Conservation (phyloP, 2,329 filamentous ascomycete species). For the Exophiala lecanii-corni region DNA sequence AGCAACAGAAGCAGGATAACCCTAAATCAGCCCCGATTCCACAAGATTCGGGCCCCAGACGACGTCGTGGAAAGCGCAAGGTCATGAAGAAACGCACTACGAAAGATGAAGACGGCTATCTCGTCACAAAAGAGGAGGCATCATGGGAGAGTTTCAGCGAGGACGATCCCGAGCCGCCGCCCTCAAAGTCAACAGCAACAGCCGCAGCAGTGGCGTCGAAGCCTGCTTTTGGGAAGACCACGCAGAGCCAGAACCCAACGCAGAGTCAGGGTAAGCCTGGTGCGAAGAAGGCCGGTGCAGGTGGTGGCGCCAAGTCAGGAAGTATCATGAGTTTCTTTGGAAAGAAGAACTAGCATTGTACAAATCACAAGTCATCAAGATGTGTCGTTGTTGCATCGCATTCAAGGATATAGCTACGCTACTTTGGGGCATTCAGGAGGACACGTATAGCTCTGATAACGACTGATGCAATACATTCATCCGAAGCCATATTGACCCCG, state of each 20-base stretch:
- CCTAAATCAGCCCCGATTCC: slow-evolving; percentile 10
- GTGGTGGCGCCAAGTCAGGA: slow-evolving; percentile 55
- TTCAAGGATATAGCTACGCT: too few species aligned
- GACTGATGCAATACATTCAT: too few species aligned
- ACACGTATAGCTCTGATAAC: too few species aligned
- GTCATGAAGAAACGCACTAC: slow-evolving; percentile 84
- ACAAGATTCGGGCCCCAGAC: slow-evolving; percentile 48
- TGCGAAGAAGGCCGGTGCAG: slow-evolving; percentile 28
- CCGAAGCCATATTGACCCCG: too few species aligned
- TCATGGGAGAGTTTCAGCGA: slow-evolving; percentile 93
- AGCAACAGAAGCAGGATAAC: slow-evolving; percentile 15
- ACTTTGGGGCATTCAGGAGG: too few species aligned
- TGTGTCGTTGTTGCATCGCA: too few species aligned
- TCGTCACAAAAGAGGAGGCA: slow-evolving; percentile 80
- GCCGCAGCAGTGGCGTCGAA: slow-evolving; percentile 38
- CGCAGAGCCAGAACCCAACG: slow-evolving; percentile 43
- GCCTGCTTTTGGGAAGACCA: slow-evolving; percentile 39
- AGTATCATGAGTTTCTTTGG: slow-evolving; percentile 91
- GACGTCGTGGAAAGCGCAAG: slow-evolving; percentile 69
- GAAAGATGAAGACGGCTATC: slow-evolving; percentile 83
- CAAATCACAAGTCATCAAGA: too few species aligned
- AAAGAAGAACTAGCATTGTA: slow-evolving; percentile 58
- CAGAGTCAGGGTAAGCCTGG: slow-evolving; percentile 20
- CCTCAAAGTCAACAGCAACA: slow-evolving; percentile 31
- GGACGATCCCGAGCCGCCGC: slow-evolving; percentile 62